phyloP scores from a whole-genome alignment of 2,329 filamentous ascomycete genomes.

The Endoconidiophora polonica region DNA sequence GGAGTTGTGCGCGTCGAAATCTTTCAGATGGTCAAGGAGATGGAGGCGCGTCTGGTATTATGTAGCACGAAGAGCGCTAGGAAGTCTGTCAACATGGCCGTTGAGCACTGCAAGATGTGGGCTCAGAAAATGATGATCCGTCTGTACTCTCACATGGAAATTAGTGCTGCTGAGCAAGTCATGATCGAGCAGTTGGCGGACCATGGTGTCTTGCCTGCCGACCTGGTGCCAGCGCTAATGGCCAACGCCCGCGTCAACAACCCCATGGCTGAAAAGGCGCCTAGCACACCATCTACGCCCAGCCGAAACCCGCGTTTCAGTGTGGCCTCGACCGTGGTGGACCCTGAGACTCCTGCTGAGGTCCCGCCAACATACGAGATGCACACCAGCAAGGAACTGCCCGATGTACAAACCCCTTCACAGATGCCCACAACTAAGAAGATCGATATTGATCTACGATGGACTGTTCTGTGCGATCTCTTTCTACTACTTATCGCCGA shows the following conservation, averaged over 20 bases:
- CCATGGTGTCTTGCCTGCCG: constrained; percentile 71
- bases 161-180: constrained; percentile 75
- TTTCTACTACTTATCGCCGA: constrained; percentile 96
- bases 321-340: constrained; percentile 15
- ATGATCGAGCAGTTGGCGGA: constrained; percentile 97
- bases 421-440: constrained; percentile 67
- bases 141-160: constrained; percentile 91
- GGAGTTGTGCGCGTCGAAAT: constrained; percentile 73
- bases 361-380: constrained; percentile 44
- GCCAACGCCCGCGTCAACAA: constrained; percentile 87
- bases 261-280: constrained; percentile 48
- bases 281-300: constrained; percentile 8
- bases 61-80: constrained; percentile 44
- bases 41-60: constrained; percentile 27
- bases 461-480: constrained; percentile 91
- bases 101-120: constrained; percentile 85
- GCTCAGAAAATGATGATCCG: constrained; percentile 96
- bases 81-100: constrained; percentile 51
- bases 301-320: constrained; percentile 10
- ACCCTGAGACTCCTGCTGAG: constrained; percentile 30
- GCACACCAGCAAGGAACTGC: constrained; percentile 52
- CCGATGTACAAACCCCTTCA: constrained; percentile 65
- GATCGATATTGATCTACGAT: constrained; percentile 88
- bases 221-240: constrained; percentile 76
- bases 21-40: constrained; percentile 55